Evolutionary conservation across 129 eudicot species (phyloP), one percentile per base, ranked within the genome.

Genomic region (Helianthus tuberosus): DNA sequence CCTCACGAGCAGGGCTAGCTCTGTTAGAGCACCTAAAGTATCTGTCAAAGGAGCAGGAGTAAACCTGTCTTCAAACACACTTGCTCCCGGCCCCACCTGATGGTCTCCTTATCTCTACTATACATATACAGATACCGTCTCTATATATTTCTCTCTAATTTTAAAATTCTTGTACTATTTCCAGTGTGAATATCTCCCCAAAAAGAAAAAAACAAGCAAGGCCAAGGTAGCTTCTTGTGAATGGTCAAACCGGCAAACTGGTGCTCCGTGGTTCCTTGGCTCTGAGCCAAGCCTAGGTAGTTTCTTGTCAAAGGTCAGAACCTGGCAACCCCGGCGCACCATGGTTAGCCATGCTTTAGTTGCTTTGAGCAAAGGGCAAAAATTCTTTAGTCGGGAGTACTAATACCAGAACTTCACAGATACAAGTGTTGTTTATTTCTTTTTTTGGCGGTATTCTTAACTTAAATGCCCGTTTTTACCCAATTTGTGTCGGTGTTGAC

Each of bases 21-120:
- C 96, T 3, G 75, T 71, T 75, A 80, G 77, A 76, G 64, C 79
- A 44, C 87, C 93, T 7, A 86, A 75, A 78, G 13, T 89, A 44
- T 92, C 97, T 11, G 86, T 92, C 9, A 92, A 92, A 83, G 97
- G 97, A 14, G 87, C 90, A 15, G 96, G 91, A 23, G 55, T 88
- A 48, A 77, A 71, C 66, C 70, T 91, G 61, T 89, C 86, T 16
- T 61, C 89, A 5, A 83, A 81, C 64, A 53, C 82, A 6, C 89
- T 89, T 64, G 92, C 92, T 59, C 96, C 87, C 32, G 83, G 85
- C 68, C n/a, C 85, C 83, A 59, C 80, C 50, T 89, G 78, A 84
- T 69, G 47, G 47, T 43, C 47, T 43, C 35, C 10, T 7, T 43
- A 43, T 43, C 47, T 43, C 10, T 43, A 43, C 10, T 43, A 43